A percentile compares a stretch with the other conserved stretches of the same genome.
Evolutionary conservation across 2,329 filamentous ascomycete species (phyloP).

Genomic region (Fusarium vanettenii): DNA sequence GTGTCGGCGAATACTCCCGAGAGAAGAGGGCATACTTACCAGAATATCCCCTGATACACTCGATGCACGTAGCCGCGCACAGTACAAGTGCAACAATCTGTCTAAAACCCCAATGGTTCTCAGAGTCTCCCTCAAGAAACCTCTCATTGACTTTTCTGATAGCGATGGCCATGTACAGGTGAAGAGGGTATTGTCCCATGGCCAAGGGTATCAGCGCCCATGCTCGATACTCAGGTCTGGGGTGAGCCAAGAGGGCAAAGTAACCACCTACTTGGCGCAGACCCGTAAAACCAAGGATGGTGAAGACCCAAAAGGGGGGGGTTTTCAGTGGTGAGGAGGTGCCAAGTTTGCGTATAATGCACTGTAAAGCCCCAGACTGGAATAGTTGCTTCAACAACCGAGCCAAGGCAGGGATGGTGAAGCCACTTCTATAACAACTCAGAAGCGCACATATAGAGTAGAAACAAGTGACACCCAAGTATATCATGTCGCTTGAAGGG

Average conservation of each 20-base stretch:
- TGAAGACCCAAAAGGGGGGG: no score
- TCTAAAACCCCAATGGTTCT: not conserved
- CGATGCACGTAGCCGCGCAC: not conserved
- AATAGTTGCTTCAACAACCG: not conserved
- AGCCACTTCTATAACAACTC: not conserved
- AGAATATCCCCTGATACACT: not conserved
- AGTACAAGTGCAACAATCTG: not conserved
- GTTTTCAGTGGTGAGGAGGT: no score
- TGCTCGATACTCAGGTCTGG: not conserved
- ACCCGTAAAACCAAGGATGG: no score
- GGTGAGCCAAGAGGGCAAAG: not conserved
- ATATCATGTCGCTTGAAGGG: not conserved
- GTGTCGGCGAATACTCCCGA: not conserved
- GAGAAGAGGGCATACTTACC: not conserved
- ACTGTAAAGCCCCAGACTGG: accelerated
- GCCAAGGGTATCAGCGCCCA: not conserved
- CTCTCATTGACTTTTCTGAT: not conserved
- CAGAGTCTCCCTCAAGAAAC: not conserved
- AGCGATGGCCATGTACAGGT: not conserved
- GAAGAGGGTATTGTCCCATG: not conserved
- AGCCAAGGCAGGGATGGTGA: not conserved
- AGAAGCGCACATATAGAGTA: not conserved
- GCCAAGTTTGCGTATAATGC: not conserved
- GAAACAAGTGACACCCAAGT: not conserved
- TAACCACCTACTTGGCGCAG: not conserved